Evolutionary conservation across 805 yeast species (phyloP), one percentile per base, ranked within the genome.

Genomic region (Metahyphopichia silvanorum): DNA sequence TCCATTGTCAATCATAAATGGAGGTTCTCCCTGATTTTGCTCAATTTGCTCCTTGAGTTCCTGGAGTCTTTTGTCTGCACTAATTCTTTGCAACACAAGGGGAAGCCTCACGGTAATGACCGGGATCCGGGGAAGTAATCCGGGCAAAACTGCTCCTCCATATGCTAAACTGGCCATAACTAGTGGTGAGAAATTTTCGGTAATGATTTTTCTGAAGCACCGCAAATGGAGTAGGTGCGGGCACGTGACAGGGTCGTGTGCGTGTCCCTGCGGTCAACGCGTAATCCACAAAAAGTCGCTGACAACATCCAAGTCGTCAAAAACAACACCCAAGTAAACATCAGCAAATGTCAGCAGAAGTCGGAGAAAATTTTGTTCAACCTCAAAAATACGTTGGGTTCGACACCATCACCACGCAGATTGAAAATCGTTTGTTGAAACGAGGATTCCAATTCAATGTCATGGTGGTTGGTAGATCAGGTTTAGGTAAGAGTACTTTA

Each of bases 391-490:
- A 89, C 58, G 98, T 93, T 43, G 98, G 98, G 28, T 91, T 93
- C 57, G 98, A 93, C 63, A 82, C 97, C 41, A 91, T 93, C 63
- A 91, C 98, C 31, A 76, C 83, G 22, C 98, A 93, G 65, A 93
- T 93, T 53, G 97, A 93, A 62, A 87, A 82, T 59, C 78, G 96
- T 47, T 69, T 93, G 48, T 71, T 93, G 60, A 89, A 87, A 60
- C 75, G 89, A 49, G 98, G 98, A 3, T 93, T 93, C 64, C 91
- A 87, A 55, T 84, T 93, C 64, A 93, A 93, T 55, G 65, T 93
- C 30, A 88, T 93, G 93, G 82, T 86, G 31, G 98, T 91, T 29
- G 98, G 94, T 32, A 51, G 64, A 43, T 83, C 95, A 7, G 98
- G 98, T 2, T 74, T 93, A 47, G 98, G 98, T 37, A 93, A 93